A percentile compares a stretch with the other conserved stretches of the same genome.
These are phyloP conservation scores for Capsicum pubescens DNA, from an alignment of 257 asterid genomes.

Conservation along the genomic window DNA sequence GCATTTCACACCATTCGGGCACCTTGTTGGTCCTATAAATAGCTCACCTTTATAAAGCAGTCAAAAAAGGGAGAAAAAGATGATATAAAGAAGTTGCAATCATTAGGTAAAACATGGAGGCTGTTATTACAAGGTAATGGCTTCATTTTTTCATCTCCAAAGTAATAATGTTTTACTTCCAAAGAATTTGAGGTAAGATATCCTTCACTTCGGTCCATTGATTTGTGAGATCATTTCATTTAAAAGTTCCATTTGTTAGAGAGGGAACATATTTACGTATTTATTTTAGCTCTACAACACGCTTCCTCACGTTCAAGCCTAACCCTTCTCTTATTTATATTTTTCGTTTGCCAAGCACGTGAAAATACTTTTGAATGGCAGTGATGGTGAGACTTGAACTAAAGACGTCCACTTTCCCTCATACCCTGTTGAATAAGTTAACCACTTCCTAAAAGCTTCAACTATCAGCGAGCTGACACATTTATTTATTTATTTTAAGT, in stretches of 20 bases:
- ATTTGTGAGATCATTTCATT: not conserved
- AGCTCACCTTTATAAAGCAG: not conserved
- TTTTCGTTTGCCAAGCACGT: not conserved
- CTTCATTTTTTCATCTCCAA: not conserved
- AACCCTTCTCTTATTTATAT: not conserved
- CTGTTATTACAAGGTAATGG: not conserved
- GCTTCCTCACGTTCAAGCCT: not conserved
- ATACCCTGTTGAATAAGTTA: not conserved
- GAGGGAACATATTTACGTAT: not conserved
- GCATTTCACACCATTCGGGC: not conserved
- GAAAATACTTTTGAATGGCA: not conserved
- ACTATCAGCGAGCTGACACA: not conserved
- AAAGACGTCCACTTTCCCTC: not conserved
- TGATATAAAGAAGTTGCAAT: not conserved
- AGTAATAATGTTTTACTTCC: not conserved
- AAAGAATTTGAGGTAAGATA: not conserved
- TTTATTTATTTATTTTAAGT: not conserved
- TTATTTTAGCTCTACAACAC: not conserved
- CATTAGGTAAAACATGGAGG: not conserved
- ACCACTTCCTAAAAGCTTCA: not conserved
- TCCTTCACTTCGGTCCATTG: not conserved
- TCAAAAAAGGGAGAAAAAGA: not conserved
- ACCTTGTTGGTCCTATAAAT: not conserved
- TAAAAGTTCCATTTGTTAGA: not conserved
- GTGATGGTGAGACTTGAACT: not conserved